Percentiles rank a stretch among this genome's conserved stretches.
These are phyloP conservation scores for Serendipita vermifera DNA, from an alignment of 768 basidiomycete species.

Conservation along the genomic window DNA sequence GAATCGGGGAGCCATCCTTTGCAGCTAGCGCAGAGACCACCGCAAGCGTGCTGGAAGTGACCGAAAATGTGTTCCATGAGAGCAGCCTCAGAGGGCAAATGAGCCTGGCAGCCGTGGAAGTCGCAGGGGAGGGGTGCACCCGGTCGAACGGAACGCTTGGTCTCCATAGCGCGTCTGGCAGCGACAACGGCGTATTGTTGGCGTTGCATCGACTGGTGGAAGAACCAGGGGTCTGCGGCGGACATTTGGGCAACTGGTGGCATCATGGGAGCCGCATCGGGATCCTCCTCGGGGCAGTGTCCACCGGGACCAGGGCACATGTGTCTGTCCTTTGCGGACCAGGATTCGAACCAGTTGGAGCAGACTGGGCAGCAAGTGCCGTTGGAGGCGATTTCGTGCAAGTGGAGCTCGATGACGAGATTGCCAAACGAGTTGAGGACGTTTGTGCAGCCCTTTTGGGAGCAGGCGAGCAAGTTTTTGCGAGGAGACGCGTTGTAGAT, in stretches of 20 bases:
- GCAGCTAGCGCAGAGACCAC: background rate
- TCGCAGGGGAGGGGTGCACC: constrained; percentile 6
- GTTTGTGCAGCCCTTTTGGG: constrained; percentile 3
- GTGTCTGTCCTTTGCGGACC: constrained; percentile 1
- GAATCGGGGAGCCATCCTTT: constrained; percentile 1
- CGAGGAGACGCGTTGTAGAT: constrained; percentile 8
- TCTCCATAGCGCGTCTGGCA: constrained; percentile 1
- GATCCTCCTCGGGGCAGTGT: constrained; percentile 1
- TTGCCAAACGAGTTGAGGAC: constrained; percentile 7
- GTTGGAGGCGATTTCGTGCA: constrained; percentile 3
- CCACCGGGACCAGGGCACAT: constrained; percentile 5
- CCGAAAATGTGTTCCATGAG: constrained; percentile 6
- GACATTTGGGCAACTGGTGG: background rate
- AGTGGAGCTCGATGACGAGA: constrained; percentile 1
- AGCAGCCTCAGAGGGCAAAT: background rate
- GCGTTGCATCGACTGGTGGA: background rate
- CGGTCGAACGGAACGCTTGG: background rate
- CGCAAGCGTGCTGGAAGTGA: background rate
- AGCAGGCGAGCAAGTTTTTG: constrained; percentile 2
- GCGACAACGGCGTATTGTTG: background rate
- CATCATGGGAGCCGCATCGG: background rate
- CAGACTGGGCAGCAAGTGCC: constrained; percentile 2
- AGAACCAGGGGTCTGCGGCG: background rate
- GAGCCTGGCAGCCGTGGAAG: constrained; percentile 7
- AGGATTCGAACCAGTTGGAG: constrained; percentile 7